Conservation (phyloP, 768 basidiomycete species). For the Phylloporus scabripes region DNA sequence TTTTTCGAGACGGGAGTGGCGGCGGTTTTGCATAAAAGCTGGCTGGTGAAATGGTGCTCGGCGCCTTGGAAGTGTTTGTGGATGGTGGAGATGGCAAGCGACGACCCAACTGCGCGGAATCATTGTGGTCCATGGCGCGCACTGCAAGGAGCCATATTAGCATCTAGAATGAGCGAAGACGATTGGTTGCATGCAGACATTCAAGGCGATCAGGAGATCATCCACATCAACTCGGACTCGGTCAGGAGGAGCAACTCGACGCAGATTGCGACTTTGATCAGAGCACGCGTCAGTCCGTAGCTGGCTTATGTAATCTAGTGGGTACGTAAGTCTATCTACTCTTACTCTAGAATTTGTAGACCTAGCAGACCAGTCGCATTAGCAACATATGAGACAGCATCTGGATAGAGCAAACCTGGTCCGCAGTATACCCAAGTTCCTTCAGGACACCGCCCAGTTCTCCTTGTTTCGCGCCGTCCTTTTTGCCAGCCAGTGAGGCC, state of each 20-base stretch:
- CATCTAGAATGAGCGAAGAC: not conserved
- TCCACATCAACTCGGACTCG: constrained; percentile 3
- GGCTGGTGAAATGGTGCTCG: constrained; percentile 22
- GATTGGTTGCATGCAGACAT: constrained; percentile 4
- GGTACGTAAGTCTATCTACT: constrained; percentile 1
- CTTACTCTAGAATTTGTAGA: constrained; percentile 36
- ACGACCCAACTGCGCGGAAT: constrained; percentile 34
- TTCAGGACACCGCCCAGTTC: constrained; percentile 77
- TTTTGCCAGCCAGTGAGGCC: constrained; percentile 82
- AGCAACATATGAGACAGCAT: not conserved
- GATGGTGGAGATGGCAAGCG: constrained; percentile 31
- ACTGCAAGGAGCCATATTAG: constrained; percentile 9
- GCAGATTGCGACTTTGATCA: constrained; percentile 21
- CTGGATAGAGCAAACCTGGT: constrained; percentile 55
- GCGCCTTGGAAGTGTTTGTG: constrained; percentile 28
- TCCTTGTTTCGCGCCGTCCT: constrained; percentile 83
- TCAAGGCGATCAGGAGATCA: constrained; percentile 17
- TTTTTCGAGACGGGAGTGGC: constrained; percentile 32
- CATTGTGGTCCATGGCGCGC: constrained; percentile 43
- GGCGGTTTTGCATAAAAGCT: constrained; percentile 32
- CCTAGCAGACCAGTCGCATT: constrained; percentile 21
- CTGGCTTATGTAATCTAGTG: constrained; percentile 28
- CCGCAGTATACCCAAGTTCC: constrained; percentile 77
- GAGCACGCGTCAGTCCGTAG: constrained; percentile 21
- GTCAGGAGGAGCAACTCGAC: constrained; percentile 1